Evolutionary conservation across 495 filamentous ascomycete genomes (phyloP).

Genomic region (Lasiosphaeriaceae sp.): DNA sequence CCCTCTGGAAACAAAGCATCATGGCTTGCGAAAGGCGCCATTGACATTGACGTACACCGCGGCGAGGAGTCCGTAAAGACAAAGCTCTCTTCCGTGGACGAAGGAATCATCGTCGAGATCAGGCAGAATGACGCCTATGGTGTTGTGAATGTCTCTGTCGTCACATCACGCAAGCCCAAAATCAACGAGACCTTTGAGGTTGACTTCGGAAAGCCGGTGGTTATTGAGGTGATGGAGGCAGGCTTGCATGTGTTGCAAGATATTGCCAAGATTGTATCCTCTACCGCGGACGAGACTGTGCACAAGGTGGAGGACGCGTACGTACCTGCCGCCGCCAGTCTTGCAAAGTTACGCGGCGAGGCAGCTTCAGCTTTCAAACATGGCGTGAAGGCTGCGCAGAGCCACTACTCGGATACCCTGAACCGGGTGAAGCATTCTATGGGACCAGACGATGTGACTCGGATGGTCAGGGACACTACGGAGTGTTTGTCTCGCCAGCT

Average conservation of each 20-base stretch:
- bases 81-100: constrained; percentile 38
- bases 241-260: constrained; percentile 36
- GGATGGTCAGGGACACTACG: constrained; percentile 10
- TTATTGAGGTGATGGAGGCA: constrained; percentile 34
- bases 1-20: constrained; percentile 33
- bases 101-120: constrained; percentile 44
- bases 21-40: constrained; percentile 40
- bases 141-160: constrained; percentile 39
- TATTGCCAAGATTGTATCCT: constrained; percentile 30
- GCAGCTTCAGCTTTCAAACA: constrained; percentile 27
- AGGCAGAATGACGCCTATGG: constrained; percentile 37
- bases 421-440: constrained; percentile 23
- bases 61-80: constrained; percentile 35
- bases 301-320: constrained; percentile 31
- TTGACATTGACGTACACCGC: constrained; percentile 41
- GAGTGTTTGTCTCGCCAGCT: constrained; percentile 18
- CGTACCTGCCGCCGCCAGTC: constrained; percentile 27
- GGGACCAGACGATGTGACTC: constrained; percentile 7
- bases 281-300: constrained; percentile 30
- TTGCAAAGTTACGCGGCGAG: constrained; percentile 31
- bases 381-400: constrained; percentile 21
- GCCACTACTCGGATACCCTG: constrained; percentile 16
- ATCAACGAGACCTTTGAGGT: constrained; percentile 44
- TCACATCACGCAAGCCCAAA: constrained; percentile 39
- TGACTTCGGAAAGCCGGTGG: constrained; percentile 37